Percentiles rank a stretch among this genome's conserved stretches.
phyloP scores from a whole-genome alignment of 2,329 filamentous ascomycete genomes.

The Sarocladium oryzae region DNA sequence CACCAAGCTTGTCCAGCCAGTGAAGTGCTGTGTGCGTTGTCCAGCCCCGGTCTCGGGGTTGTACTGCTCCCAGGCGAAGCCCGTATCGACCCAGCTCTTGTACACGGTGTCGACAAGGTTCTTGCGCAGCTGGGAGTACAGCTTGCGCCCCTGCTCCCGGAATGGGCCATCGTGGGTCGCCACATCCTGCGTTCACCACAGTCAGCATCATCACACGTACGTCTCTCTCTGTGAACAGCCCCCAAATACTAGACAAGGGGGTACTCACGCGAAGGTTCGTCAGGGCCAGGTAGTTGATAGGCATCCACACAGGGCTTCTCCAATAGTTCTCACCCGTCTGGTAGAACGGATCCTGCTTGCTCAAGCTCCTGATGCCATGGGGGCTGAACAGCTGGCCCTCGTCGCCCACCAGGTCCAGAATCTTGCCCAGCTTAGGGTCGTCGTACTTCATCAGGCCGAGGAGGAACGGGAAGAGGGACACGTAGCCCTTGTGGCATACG shows the following conservation, averaged over 20 bases:
- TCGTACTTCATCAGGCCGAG: slow-evolving; percentile 71
- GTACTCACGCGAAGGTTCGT: slow-evolving; percentile 67
- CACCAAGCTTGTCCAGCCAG: slow-evolving; percentile 96
- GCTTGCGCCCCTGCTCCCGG: slow-evolving; percentile 57
- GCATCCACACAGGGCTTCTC: slow-evolving; percentile 91
- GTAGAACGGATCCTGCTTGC: slow-evolving; percentile 75
- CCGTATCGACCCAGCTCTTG: slow-evolving; percentile 80
- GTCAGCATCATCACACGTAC: slow-evolving; percentile 2
- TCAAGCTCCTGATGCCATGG: slow-evolving; percentile 83
- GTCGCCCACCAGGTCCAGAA: slow-evolving; percentile 72
- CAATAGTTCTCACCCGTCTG: slow-evolving; percentile 95
- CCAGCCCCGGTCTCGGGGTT: slow-evolving; percentile 86
- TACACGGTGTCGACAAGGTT: slow-evolving; percentile 89
- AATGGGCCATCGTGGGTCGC: slow-evolving; percentile 62
- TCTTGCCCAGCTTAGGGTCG: slow-evolving; percentile 65
- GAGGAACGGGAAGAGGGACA: slow-evolving; percentile 89
- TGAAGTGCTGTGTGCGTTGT: slow-evolving; percentile 97
- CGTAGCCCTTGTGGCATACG: slow-evolving; percentile 95
- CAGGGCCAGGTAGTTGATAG: slow-evolving; percentile 87
- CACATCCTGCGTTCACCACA: slow-evolving; percentile 41
- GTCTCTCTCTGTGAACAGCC: background rate
- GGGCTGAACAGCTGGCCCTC: slow-evolving; percentile 85
- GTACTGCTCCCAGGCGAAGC: slow-evolving; percentile 98
- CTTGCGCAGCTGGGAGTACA: slow-evolving; percentile 71
- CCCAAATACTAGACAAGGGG: background rate